A percentile compares a stretch with the other conserved stretches of the same genome.
phyloP scores from a whole-genome alignment of 1,284 basidiomycete genomes.

The Fomes fomentarius region DNA sequence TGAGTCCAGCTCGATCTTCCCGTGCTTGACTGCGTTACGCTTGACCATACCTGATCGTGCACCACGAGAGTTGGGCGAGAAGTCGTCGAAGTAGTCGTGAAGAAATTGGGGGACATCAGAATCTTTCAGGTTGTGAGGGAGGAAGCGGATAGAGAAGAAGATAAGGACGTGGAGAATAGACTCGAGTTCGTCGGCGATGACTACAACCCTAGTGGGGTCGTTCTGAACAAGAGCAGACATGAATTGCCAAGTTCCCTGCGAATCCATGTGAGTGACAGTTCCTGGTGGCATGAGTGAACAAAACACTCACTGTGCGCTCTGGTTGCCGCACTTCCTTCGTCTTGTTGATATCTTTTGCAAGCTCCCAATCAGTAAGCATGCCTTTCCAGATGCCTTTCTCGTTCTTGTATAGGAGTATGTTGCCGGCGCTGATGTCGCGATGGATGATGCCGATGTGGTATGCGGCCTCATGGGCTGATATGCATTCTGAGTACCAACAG shows the following conservation, averaged over 20 bases:
- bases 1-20: too few species aligned
- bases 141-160: too few species aligned
- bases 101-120: too few species aligned
- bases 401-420: neutral
- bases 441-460: conserved; percentile 4
- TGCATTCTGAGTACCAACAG: too few species aligned
- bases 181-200: too few species aligned
- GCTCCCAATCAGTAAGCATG: conserved; percentile 15
- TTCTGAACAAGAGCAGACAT: conserved; percentile 4
- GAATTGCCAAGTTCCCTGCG: conserved; percentile 20
- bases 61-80: too few species aligned
- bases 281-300: neutral
- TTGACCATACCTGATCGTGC: too few species aligned
- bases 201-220: neutral
- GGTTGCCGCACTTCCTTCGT: neutral
- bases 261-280: neutral
- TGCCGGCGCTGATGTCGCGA: conserved; percentile 16
- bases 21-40: too few species aligned
- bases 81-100: too few species aligned
- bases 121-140: too few species aligned
- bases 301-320: conserved; percentile 8
- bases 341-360: neutral
- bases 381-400: neutral
- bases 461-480: conserved; percentile 7
- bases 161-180: too few species aligned